These are phyloP conservation scores for Erysimum cheiri DNA, from an alignment of 441 rosid species.

Conservation along the genomic window DNA sequence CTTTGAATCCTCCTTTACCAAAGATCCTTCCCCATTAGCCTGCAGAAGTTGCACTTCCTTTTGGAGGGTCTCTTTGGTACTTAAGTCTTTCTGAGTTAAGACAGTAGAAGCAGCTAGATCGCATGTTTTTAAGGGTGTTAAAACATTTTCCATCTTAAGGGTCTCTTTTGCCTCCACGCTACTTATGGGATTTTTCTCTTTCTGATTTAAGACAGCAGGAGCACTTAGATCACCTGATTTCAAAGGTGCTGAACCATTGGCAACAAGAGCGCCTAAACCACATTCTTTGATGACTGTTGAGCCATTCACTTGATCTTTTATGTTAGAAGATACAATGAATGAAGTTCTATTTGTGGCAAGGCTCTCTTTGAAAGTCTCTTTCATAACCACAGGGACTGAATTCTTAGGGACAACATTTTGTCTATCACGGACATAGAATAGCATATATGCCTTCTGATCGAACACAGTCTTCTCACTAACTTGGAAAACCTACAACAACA, in stretches of 20 bases:
- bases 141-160: conserved; percentile 41
- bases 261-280: conserved; percentile 40
- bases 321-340: conserved; percentile 49
- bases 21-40: conserved; percentile 40
- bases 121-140: conserved; percentile 28
- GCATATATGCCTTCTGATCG: conserved; percentile 95
- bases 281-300: conserved; percentile 37
- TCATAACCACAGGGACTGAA: conserved; percentile 48
- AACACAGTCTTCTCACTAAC: conserved; percentile 83
- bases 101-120: conserved; percentile 40
- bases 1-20: conserved; percentile 40
- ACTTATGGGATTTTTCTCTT: conserved; percentile 26
- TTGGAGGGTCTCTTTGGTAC: conserved; percentile 36
- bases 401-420: conserved; percentile 55
- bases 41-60: conserved; percentile 42
- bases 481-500: conserved; percentile 70
- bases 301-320: conserved; percentile 49
- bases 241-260: conserved; percentile 39
- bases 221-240: conserved; percentile 34
- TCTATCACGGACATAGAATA: conserved; percentile 94
- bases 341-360: conserved; percentile 43
- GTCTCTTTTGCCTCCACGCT: conserved; percentile 26
- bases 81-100: conserved; percentile 44
- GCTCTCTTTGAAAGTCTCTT: conserved; percentile 56
- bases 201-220: conserved; percentile 43